These are phyloP conservation scores for Monosporascus cannonballus DNA, from an alignment of 2,329 filamentous ascomycete genomes.

Conservation along the genomic window DNA sequence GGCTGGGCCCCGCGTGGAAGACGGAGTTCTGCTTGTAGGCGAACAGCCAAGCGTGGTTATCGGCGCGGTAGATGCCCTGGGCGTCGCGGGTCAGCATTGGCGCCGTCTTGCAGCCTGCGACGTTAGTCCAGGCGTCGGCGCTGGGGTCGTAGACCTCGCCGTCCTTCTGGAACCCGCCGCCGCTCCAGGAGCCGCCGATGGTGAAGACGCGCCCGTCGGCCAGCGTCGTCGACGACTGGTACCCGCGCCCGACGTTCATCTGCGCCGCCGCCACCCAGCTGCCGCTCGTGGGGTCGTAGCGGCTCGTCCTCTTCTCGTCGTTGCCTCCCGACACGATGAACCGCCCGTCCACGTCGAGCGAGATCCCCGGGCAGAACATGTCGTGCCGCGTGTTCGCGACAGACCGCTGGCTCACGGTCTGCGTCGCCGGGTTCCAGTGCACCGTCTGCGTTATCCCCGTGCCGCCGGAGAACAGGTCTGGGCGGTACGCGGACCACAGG, in stretches of 20 bases:
- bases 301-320: constrained; percentile 39
- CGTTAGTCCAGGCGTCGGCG: constrained; percentile 38
- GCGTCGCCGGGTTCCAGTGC: constrained; percentile 12
- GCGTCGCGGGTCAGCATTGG: constrained; percentile 45
- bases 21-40: constrained; percentile 39
- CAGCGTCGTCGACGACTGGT: constrained; percentile 44
- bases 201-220: constrained; percentile 50
- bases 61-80: constrained; percentile 36
- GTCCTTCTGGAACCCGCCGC: constrained; percentile 43
- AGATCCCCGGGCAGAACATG: constrained; percentile 54
- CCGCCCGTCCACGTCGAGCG: constrained; percentile 39
- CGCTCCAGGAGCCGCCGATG: constrained; percentile 53
- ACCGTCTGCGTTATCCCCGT: constrained; percentile 15
- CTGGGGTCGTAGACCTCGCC: constrained; percentile 47
- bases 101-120: constrained; percentile 36
- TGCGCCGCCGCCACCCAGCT: constrained; percentile 32
- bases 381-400: constrained; percentile 41
- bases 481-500: constrained; percentile 19
- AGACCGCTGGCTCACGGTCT: constrained; percentile 22
- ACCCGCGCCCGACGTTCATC: constrained; percentile 44
- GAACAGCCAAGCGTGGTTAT: constrained; percentile 51
- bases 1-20: constrained; percentile 44
- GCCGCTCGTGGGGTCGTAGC: constrained; percentile 35
- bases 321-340: constrained; percentile 50
- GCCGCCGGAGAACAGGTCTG: constrained; percentile 10